These are phyloP conservation scores for Astraeus odoratus DNA, from an alignment of 768 basidiomycete species.

Conservation along the genomic window DNA sequence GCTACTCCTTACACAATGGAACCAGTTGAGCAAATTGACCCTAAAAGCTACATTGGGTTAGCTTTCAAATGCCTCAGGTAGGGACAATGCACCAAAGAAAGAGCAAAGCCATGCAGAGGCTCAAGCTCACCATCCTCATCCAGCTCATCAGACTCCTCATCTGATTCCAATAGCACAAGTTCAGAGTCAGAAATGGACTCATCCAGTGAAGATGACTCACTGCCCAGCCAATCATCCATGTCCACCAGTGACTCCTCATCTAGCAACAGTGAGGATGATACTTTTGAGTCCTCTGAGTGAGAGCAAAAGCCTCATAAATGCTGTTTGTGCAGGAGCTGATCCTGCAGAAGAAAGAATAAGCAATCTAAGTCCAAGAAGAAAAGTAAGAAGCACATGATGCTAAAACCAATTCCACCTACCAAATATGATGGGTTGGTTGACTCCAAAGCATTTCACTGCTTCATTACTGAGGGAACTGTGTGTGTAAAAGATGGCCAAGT, in stretches of 20 bases:
- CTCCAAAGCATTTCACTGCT: not conserved
- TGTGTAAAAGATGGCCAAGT: slow-evolving; percentile 16
- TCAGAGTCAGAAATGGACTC: no score
- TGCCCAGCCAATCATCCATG: no score
- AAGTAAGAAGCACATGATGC: not conserved
- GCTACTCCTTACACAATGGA: not conserved
- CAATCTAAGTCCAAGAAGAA: not conserved
- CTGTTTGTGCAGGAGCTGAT: no score
- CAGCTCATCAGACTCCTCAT: not conserved
- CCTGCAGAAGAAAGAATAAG: not conserved
- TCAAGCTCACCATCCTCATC: not conserved
- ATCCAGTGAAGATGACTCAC: no score
- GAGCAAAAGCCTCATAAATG: no score
- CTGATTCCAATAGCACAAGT: no score
- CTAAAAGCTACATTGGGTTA: not conserved
- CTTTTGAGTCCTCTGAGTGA: not conserved
- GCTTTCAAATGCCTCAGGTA: not conserved
- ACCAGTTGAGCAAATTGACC: not conserved
- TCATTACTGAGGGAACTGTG: not conserved
- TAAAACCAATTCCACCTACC: not conserved
- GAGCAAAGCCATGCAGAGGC: no score
- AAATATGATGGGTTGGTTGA: not conserved
- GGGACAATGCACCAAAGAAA: not conserved
- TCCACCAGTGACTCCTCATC: no score
- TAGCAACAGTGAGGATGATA: no score